These are phyloP conservation scores for Termitomyces sp. DNA, from an alignment of 768 basidiomycete species.

Conservation along the genomic window DNA sequence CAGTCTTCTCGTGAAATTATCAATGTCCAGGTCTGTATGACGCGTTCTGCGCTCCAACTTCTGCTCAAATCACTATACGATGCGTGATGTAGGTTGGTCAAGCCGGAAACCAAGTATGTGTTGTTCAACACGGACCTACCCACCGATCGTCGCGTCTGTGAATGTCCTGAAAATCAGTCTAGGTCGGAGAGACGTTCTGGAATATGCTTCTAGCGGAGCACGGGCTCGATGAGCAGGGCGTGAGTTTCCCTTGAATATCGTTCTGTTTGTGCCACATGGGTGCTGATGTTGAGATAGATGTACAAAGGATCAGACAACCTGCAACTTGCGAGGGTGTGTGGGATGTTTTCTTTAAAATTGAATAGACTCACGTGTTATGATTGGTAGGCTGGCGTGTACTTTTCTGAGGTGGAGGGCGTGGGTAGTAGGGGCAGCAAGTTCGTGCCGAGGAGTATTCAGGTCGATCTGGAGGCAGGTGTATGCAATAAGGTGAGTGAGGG, in stretches of 20 bases:
- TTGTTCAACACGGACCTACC: constrained; percentile 11
- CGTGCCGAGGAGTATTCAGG: constrained; percentile 85
- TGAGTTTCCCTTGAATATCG: constrained; percentile 29
- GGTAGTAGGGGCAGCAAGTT: constrained; percentile 60
- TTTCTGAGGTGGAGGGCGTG: constrained; percentile 61
- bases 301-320: constrained; percentile 74
- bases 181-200: constrained; percentile 88
- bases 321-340: constrained; percentile 67
- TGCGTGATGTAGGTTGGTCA: constrained; percentile 58
- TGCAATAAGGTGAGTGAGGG: constrained; percentile 61
- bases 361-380: not conserved
- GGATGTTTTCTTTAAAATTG: not conserved
- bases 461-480: constrained; percentile 90
- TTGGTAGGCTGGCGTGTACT: constrained; percentile 75
- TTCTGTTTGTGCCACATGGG: constrained; percentile 5
- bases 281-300: constrained; percentile 34
- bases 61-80: not conserved
- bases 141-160: constrained; percentile 64
- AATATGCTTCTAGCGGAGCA: constrained; percentile 84
- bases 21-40: constrained; percentile 3
- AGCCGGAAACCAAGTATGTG: constrained; percentile 51
- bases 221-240: constrained; percentile 72
- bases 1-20: constrained; percentile 8
- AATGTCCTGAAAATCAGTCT: constrained; percentile 21
- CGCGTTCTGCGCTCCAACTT: not conserved